Conservation (phyloP, 768 basidiomycete species). For the Amanita exitialis region DNA sequence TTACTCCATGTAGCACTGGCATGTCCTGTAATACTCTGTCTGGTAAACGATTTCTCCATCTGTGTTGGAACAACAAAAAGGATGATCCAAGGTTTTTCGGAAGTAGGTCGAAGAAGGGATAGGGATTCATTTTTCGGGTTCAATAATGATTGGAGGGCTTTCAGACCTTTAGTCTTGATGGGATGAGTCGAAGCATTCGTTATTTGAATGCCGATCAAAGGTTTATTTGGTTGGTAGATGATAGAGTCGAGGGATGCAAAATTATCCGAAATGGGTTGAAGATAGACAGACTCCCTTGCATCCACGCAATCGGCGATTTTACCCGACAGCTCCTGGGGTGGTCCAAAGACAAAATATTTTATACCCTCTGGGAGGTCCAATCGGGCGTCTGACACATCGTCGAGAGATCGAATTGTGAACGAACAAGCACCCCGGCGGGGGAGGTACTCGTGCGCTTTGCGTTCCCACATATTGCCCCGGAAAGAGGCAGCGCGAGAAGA, state of each 20-base stretch:
- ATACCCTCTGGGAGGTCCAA: background rate
- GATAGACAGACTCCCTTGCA: background rate
- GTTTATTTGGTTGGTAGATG: background rate
- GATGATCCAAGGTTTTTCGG: background rate
- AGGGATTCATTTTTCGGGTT: background rate
- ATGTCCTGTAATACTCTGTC: background rate
- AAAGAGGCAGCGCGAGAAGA: background rate
- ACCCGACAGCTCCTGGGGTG: background rate
- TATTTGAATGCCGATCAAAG: background rate
- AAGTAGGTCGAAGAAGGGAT: background rate
- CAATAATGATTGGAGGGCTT: background rate
- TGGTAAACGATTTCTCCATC: background rate
- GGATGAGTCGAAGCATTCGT: background rate
- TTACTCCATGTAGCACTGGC: background rate
- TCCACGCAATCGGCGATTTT: background rate
- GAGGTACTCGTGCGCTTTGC: background rate
- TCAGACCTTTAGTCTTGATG: background rate
- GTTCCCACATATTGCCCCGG: too few relatives aligned
- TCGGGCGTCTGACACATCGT: background rate
- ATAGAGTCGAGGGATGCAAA: background rate
- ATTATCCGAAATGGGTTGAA: background rate
- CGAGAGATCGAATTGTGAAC: background rate
- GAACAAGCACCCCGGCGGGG: background rate
- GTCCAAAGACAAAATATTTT: background rate
- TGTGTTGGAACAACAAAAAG: conserved; percentile 1